Base-by-base conservation (phyloP, 2,329 filamentous ascomycete species). In the Chaetothyriales sp. region DNA sequence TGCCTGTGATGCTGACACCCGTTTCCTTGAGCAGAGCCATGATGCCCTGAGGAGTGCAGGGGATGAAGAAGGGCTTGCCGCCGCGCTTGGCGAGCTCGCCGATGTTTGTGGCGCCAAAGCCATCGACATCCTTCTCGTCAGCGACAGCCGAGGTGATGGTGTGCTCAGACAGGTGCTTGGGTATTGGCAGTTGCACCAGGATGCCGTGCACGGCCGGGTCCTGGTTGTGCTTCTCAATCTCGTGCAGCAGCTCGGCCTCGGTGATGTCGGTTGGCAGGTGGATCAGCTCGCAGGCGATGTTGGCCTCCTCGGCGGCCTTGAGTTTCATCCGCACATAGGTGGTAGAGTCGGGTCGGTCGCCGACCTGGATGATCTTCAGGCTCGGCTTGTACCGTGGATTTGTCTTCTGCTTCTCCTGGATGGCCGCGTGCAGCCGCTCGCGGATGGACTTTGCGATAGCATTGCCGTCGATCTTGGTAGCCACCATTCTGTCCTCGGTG, bases 251-350 rank as follows among this genome's bases (percentile, higher is more conserved):
- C 70, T 96, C 89, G 50, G 82, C 73, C 70, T 96, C 86, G 50
- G 81, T 80, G 65, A 89, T 84, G 55, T 81, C 75, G 61, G 90
- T 86, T 48, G 86, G 80, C 62, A 89, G 86, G 64, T 90, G 86
- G 59, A 93, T 73, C 57, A 95, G 73, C 63, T 89, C 83, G 73
- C 90, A 95, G 56, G 78, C 75, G 65, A 98, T 95, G 64, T 86
- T 87, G 64, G 89, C 88, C 85, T 96, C 92, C 66, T 86, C 75
- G 52, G 92, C 92, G 59, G 92, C 92, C 77, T 95, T 98, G 64
- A 95, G 73, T 75, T 98, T 98, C 92, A 98, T 98, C 71, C 89
- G 89, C 70, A 98, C 90, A 84, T 98, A 98, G 49, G 90, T 96
- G 64, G 86, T 84, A 39, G 89, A 95, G 72, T 98, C 92, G 59